Percentiles rank a stretch among this genome's conserved stretches.
Evolutionary conservation across 495 filamentous ascomycete species (phyloP).

Genomic region (Cenococcum geophilum): DNA sequence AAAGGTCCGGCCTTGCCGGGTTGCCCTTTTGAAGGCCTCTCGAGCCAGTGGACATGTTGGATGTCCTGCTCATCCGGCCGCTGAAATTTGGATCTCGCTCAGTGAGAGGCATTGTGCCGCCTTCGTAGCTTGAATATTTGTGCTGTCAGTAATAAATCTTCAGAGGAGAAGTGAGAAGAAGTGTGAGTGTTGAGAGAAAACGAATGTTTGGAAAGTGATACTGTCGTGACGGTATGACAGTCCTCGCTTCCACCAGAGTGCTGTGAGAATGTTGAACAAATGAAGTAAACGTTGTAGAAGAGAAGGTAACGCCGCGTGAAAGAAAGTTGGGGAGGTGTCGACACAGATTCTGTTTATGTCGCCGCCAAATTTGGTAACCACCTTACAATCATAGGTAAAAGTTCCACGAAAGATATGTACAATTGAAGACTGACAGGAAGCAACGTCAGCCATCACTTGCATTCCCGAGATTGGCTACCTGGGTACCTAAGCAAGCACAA

Average conservation of each 20-base stretch:
- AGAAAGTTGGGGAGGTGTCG: background rate
- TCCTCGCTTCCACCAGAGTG: background rate
- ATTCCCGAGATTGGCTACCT: slow-evolving; percentile 14
- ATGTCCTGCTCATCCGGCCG: slow-evolving; percentile 38
- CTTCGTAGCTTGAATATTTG: slow-evolving; percentile 7
- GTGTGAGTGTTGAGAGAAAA: background rate
- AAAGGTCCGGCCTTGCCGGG: slow-evolving; percentile 17
- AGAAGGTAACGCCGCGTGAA: background rate
- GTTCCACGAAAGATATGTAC: background rate
- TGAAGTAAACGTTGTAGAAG: background rate
- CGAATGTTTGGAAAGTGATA: background rate
- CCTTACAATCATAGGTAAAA: background rate
- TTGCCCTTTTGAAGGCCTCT: slow-evolving; percentile 7
- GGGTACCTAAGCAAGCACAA: background rate
- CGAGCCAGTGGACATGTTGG: slow-evolving; percentile 36
- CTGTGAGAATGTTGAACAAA: background rate
- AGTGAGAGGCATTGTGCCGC: slow-evolving; percentile 40
- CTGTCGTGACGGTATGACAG: background rate
- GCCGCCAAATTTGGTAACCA: background rate
- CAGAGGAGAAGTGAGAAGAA: slow-evolving; percentile 8
- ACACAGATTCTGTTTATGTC: background rate
- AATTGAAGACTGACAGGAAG: background rate
- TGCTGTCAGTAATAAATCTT: background rate
- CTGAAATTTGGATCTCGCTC: slow-evolving; percentile 38
- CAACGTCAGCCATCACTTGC: slow-evolving; percentile 2